Base-by-base conservation (phyloP, 345 rosid species). In the Hibiscus syriacus region DNA sequence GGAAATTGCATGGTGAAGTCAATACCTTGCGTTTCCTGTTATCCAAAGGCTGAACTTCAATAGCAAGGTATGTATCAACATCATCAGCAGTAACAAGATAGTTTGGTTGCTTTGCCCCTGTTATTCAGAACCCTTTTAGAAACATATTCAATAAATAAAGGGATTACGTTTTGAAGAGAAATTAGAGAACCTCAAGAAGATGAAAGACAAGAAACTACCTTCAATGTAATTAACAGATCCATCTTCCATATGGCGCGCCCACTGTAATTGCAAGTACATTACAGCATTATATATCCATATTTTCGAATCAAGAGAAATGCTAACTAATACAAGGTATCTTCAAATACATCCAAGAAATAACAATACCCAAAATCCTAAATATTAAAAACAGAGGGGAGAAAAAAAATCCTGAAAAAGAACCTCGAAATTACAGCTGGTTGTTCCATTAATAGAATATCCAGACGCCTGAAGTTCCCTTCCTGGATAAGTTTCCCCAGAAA, bases 31-130 rank as follows among this genome's bases (percentile, higher is more conserved):
- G 95, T 73, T 89, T 94, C 77, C 88, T 74, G 74, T 85, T 83
- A 85, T 94, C 99, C 34, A 94, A 78, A 53, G 99, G 99, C 85
- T 94, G 99, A 73, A 94, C 96, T 86, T 94, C 99, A 78, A 94
- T 89, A 50, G 96, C 98, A 71, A 94, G 99, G 79, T 83, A 86
- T 3, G 92, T 73, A 68, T 88, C 90, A 67, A 91, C 92, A 78
- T 94, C 98, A 74, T 94, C 99, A 55, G 98, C 99, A 67, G 97
- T 91, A 54, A 94, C 86, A 75, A 89, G 95, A 80, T 94, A 94
- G 67, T 73, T 91, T 62, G 99, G 99, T 77, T 94, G 96, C 81
- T 94, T 94, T 58, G 97, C 99, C 69, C 96, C 99, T 93, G 88
- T 57, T 74, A 80, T 53, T 73, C 73, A 30, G 64, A 79, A 79